These are phyloP conservation scores for Calonectria leucothoes DNA, from an alignment of 2,329 filamentous ascomycete species.

Conservation along the genomic window DNA sequence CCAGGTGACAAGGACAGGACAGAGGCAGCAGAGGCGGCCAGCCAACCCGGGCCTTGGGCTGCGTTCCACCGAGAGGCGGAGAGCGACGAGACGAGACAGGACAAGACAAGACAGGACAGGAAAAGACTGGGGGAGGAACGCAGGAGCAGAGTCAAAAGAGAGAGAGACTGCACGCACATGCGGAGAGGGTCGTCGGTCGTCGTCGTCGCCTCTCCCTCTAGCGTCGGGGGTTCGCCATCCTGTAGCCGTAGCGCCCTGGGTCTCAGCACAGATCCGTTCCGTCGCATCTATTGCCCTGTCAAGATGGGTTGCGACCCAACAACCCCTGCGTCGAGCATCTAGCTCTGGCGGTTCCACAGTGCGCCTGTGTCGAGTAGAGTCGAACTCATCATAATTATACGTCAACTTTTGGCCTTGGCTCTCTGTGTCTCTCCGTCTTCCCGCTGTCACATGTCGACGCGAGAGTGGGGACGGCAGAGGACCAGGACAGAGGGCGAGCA, in stretches of 20 bases:
- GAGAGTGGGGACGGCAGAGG: background rate
- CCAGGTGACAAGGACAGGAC: background rate
- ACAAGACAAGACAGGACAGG: background rate
- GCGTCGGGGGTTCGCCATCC: background rate
- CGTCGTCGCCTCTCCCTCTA: background rate
- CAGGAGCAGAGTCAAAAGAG: background rate
- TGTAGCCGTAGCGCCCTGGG: background rate
- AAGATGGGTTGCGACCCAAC: constrained; percentile 1
- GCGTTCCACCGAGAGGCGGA: background rate
- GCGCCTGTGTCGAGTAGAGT: background rate
- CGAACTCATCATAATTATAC: constrained; percentile 8
- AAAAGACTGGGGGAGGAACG: background rate
- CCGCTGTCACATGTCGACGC: background rate
- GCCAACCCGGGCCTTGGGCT: background rate
- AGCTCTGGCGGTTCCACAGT: background rate
- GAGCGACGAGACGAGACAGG: background rate
- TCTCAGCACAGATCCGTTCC: background rate
- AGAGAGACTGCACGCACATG: background rate
- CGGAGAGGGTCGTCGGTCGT: no score
- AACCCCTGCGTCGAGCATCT: constrained; percentile 5
- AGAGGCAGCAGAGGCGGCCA: background rate
- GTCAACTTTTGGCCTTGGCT: background rate
- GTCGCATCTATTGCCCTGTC: constrained; percentile 1
- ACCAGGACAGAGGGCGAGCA: background rate
- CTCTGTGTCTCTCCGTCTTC: background rate